Evolutionary conservation across 768 basidiomycete genomes (phyloP).

Genomic region (Pleurotus tuoliensis): DNA sequence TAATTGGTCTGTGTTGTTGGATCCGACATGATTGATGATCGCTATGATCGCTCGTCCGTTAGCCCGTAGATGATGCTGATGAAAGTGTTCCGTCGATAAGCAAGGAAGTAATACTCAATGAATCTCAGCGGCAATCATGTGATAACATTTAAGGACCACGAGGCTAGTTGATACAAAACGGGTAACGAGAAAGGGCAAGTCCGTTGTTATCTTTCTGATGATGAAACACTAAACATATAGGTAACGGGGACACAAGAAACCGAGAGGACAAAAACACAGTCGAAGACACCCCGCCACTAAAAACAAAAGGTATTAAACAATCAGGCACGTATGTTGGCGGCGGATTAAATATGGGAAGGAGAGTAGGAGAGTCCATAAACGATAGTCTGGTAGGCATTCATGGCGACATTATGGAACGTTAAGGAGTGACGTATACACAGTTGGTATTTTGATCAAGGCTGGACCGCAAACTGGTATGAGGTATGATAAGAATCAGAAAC

Average conservation of each 20-base stretch:
- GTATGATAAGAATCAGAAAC: background rate
- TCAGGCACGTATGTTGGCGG: background rate
- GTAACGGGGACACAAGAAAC: too few species aligned
- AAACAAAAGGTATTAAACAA: background rate
- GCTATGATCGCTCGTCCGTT: background rate
- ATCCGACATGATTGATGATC: constrained; percentile 30
- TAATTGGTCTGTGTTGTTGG: constrained; percentile 84
- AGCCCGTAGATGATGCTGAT: background rate
- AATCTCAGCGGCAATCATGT: too few species aligned
- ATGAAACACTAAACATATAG: too few species aligned
- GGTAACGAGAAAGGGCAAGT: background rate
- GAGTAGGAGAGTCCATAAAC: too few species aligned
- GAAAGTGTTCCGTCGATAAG: background rate
- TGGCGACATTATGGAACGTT: background rate
- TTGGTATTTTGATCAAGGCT: background rate
- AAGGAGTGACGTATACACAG: background rate
- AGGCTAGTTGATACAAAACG: background rate
- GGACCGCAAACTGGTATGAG: too few species aligned
- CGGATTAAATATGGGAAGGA: background rate
- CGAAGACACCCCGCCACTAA: too few species aligned
- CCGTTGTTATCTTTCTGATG: too few species aligned
- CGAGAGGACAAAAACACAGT: too few species aligned
- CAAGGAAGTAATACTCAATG: too few species aligned
- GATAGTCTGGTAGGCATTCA: background rate
- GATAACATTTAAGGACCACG: too few species aligned